Evolutionary conservation across 179 eudicot species (phyloP).

Genomic region (Camellia oleifera): DNA sequence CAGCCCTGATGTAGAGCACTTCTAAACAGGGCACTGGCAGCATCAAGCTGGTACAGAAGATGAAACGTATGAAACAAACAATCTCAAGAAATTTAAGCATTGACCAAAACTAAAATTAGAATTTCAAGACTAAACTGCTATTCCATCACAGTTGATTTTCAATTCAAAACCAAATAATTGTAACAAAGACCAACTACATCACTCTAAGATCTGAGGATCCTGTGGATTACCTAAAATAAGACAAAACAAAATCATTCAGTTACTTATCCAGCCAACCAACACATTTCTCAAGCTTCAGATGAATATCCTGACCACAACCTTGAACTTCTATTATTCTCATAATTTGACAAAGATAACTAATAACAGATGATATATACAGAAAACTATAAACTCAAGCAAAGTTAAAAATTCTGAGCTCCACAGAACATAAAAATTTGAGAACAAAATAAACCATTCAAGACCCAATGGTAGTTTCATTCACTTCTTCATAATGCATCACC

Average conservation of each 20-base stretch:
- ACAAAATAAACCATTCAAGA: background rate
- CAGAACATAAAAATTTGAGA: background rate
- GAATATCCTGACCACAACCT: background rate
- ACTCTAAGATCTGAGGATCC: background rate
- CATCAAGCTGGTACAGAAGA: background rate
- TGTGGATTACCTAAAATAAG: background rate
- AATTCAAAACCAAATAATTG: background rate
- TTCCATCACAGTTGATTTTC: background rate
- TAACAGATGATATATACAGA: background rate
- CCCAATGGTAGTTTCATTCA: background rate
- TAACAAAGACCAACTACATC: background rate
- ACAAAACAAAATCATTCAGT: background rate
- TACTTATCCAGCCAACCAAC: background rate
- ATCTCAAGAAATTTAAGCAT: background rate
- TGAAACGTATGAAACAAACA: background rate
- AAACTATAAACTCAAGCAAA: background rate
- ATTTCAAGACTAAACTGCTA: background rate
- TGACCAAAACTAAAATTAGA: background rate
- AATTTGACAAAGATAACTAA: background rate
- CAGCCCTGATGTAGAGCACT: background rate
- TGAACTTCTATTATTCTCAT: background rate
- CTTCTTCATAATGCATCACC: slow-evolving; percentile 25
- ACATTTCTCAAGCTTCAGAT: background rate
- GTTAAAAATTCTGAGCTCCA: background rate
- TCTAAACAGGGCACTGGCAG: background rate